Conservation (phyloP, 1,284 basidiomycete genomes). For the Puccinia triticina region DNA sequence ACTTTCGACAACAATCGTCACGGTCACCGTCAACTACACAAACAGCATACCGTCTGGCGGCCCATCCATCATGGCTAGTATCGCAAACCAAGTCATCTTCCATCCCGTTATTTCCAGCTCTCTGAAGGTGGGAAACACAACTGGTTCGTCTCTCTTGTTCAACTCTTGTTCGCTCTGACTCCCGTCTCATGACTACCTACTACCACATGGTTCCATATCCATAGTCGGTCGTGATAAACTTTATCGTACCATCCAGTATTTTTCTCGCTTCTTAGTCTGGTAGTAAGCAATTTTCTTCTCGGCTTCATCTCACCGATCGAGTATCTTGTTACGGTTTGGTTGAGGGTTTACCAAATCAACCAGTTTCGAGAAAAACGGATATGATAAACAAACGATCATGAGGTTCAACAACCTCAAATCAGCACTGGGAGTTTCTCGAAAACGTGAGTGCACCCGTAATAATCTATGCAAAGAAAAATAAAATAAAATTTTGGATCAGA, state of each 20-base stretch:
- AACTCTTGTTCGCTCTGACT: neutral
- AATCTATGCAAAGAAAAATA: neutral
- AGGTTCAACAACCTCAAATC: conserved; percentile 62
- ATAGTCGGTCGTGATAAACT: conserved; percentile 83
- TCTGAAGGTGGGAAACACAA: conserved; percentile 77
- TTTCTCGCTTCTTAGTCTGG: conserved; percentile 88
- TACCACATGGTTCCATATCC: neutral
- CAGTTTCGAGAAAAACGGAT: conserved; percentile 63
- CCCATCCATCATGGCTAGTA: conserved; percentile 44
- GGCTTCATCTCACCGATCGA: neutral
- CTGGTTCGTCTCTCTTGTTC: conserved; percentile 59
- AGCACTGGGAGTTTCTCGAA: conserved; percentile 61
- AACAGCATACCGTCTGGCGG: neutral
- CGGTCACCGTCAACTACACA: neutral
- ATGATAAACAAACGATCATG: conserved; percentile 62
- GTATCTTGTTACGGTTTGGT: neutral
- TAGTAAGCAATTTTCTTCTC: conserved; percentile 57
- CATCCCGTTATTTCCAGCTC: conserved; percentile 77
- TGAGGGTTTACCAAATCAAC: conserved; percentile 78
- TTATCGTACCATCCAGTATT: conserved; percentile 76
- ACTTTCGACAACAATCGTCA: neutral
- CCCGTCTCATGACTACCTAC: neutral
- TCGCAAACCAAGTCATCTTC: conserved; percentile 75
- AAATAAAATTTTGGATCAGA: neutral
- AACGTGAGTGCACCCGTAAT: conserved; percentile 58